Percentiles rank a stretch among this genome's conserved stretches.
Conservation (phyloP, 129 eudicot species). For the Lonicera japonica region DNA sequence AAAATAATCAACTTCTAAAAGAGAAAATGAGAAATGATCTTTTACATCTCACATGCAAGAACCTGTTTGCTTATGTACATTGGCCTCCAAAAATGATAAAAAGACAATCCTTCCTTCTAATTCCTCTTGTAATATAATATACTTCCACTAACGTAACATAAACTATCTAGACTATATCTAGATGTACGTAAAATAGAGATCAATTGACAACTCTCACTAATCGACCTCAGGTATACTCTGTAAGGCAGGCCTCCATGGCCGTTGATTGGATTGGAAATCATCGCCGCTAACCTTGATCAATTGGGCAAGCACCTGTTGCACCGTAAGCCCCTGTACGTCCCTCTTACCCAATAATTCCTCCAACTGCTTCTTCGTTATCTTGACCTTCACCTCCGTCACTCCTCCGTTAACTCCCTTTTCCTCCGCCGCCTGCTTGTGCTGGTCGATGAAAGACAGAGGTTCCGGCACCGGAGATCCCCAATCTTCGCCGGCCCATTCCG, state of each 20-base stretch:
- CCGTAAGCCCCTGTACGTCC: conserved; percentile 33
- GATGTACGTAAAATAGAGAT: too few relatives aligned
- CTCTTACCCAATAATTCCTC: conserved; percentile 29
- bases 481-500: conserved; percentile 46
- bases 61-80: neutral
- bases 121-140: too few relatives aligned
- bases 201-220: too few relatives aligned
- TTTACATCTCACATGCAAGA: too few relatives aligned
- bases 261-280: conserved; percentile 18
- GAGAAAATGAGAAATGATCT: too few relatives aligned
- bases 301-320: conserved; percentile 29
- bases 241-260: conserved; percentile 53
- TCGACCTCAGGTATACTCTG: conserved; percentile 42
- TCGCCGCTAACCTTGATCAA: conserved; percentile 38
- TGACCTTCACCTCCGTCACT: conserved; percentile 40
- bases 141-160: too few relatives aligned
- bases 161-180: too few relatives aligned
- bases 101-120: too few relatives aligned
- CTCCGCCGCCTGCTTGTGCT: neutral
- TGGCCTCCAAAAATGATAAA: neutral
- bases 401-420: neutral
- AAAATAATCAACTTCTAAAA: too few relatives aligned
- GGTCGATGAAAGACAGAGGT: conserved; percentile 7
- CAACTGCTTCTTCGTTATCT: conserved; percentile 42
- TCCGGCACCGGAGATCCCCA: conserved; percentile 34